These are phyloP conservation scores for Bretschneidera sinensis DNA, from an alignment of 345 rosid genomes.

Conservation along the genomic window DNA sequence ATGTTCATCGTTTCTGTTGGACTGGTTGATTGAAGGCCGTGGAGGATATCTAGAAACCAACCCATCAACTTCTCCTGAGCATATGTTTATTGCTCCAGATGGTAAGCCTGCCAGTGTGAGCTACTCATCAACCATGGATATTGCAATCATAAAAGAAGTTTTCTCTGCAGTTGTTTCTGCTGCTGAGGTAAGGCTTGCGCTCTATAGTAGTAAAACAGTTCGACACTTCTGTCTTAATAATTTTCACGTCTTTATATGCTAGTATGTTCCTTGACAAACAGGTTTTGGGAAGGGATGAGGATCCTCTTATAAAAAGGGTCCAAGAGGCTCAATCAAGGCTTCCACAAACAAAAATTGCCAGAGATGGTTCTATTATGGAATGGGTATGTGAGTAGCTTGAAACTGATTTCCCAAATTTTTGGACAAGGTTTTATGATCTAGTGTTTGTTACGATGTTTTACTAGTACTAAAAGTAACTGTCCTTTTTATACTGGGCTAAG, in stretches of 20 bases:
- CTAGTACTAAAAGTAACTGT: neutral
- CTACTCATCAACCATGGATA: slow-evolving; percentile 96
- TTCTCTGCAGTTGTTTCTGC: slow-evolving; percentile 68
- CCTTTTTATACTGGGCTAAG: neutral
- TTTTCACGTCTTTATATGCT: slow-evolving; percentile 3
- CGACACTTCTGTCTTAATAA: slow-evolving; percentile 10
- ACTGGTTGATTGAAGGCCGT: slow-evolving; percentile 84
- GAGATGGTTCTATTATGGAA: slow-evolving; percentile 96
- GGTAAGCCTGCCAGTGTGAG: slow-evolving; percentile 82
- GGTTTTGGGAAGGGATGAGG: slow-evolving; percentile 58
- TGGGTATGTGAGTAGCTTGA: slow-evolving; percentile 48
- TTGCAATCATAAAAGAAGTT: slow-evolving; percentile 73
- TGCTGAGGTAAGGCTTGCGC: slow-evolving; percentile 56
- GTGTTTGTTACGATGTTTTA: too few relatives aligned
- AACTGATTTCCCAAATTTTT: neutral
- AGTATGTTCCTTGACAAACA: slow-evolving; percentile 21
- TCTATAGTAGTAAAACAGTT: neutral
- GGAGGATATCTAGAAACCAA: slow-evolving; percentile 78
- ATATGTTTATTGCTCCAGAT: slow-evolving; percentile 69
- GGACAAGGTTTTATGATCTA: neutral
- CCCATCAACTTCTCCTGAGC: slow-evolving; percentile 98
- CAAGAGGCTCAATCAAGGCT: slow-evolving; percentile 57
- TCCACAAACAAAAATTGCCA: slow-evolving; percentile 56
- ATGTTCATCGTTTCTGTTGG: slow-evolving; percentile 67
- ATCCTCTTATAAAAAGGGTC: slow-evolving; percentile 53